A percentile compares a stretch with the other conserved stretches of the same genome.
Evolutionary conservation across 352 stramenopile genomes (phyloP).

Genomic region (Phytophthora chlamydospora): DNA sequence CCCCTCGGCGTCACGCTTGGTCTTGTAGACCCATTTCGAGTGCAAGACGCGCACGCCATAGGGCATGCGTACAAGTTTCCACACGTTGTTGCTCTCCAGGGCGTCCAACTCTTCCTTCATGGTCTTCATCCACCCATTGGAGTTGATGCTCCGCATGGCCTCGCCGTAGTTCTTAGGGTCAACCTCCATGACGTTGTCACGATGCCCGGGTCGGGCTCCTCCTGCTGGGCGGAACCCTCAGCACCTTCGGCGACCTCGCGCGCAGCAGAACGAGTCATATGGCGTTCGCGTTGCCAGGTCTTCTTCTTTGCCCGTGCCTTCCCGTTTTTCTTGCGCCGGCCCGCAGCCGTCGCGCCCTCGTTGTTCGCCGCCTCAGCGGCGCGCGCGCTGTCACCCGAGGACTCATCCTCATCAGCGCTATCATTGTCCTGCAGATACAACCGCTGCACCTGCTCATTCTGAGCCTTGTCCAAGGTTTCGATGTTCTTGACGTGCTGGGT

Average conservation of each 20-base stretch:
- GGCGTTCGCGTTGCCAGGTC: not conserved
- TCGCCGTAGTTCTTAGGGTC: conserved; percentile 23
- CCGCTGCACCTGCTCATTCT: conserved; percentile 7
- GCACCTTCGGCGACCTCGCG: not conserved
- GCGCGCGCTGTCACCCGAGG: too few relatives aligned
- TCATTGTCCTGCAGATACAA: conserved; percentile 3
- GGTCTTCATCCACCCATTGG: not conserved
- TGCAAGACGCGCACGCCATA: not conserved
- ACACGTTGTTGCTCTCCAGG: conserved; percentile 11
- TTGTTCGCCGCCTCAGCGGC: not conserved
- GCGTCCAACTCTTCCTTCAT: conserved; percentile 7
- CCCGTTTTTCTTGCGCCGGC: not conserved
- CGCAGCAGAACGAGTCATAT: not conserved
- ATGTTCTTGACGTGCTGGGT: conserved; percentile 26
- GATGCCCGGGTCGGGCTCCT: conserved; percentile 1
- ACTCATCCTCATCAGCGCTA: too few relatives aligned
- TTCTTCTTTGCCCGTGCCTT: not conserved
- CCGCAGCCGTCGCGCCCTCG: not conserved
- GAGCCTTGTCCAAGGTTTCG: not conserved
- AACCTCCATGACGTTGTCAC: not conserved
- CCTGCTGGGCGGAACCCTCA: not conserved
- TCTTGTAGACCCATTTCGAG: conserved; percentile 38
- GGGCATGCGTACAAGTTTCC: not conserved
- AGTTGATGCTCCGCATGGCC: too few relatives aligned
- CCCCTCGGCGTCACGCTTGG: conserved; percentile 17